Conservation (phyloP, 2,329 filamentous ascomycete genomes). For the Pleoardoris graminearum region DNA sequence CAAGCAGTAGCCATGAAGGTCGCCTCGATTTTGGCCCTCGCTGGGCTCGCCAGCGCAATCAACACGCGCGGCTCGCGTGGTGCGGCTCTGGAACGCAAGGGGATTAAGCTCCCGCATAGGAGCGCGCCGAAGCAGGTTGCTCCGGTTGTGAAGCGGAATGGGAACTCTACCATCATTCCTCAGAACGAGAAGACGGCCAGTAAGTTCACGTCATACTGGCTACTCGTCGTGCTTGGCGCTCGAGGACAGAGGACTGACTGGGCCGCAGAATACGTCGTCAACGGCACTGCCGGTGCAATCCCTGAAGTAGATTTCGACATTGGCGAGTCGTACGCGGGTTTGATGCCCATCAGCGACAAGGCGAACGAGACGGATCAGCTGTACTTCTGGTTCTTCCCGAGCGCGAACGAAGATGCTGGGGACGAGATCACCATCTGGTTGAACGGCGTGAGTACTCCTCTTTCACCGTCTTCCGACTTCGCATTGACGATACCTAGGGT, state of each 20-base stretch:
- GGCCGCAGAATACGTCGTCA: constrained; percentile 38
- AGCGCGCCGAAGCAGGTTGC: constrained; percentile 21
- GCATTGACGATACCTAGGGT: constrained; percentile 22
- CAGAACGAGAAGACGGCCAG: constrained; percentile 49
- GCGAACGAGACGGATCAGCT: constrained; percentile 51
- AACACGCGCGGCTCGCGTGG: constrained; percentile 35
- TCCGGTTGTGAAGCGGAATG: constrained; percentile 28
- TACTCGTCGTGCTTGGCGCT: no score
- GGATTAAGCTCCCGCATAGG: constrained; percentile 28
- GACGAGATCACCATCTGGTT: constrained; percentile 58
- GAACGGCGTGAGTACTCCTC: constrained; percentile 41
- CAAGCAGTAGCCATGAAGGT: constrained; percentile 31
- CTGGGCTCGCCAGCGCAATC: constrained; percentile 31
- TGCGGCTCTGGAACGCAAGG: constrained; percentile 31
- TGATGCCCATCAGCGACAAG: constrained; percentile 57
- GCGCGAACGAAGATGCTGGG: constrained; percentile 50
- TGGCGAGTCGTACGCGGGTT: constrained; percentile 50
- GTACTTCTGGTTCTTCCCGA: constrained; percentile 63
- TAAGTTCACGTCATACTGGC: no score
- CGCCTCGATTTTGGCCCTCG: constrained; percentile 35
- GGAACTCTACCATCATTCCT: constrained; percentile 39
- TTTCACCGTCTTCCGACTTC: constrained; percentile 20
- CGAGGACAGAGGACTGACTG: no score
- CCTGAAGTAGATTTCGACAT: constrained; percentile 55
- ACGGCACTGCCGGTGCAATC: constrained; percentile 43